phyloP scores from a whole-genome alignment of 2,329 filamentous ascomycete species.

The Ascochyta pisi region DNA sequence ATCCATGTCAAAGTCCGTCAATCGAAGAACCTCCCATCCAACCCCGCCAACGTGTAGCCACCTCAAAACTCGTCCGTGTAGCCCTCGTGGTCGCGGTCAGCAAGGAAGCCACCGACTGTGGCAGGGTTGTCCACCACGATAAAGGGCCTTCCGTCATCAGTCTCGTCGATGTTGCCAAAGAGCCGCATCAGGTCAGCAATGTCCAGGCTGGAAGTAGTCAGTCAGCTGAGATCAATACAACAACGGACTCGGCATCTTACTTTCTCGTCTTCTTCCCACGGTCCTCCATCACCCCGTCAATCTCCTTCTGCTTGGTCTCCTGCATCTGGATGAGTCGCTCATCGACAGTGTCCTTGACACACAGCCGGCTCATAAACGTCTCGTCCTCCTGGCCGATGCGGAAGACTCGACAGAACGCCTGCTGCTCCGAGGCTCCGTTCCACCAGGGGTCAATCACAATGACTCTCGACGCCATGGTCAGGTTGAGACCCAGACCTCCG shows the following conservation, averaged over 20 bases:
- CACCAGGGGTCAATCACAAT: slow-evolving; percentile 63
- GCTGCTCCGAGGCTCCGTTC: slow-evolving; percentile 68
- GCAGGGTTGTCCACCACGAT: slow-evolving; percentile 50
- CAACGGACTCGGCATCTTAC: slow-evolving; percentile 14
- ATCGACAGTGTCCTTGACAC: slow-evolving; percentile 65
- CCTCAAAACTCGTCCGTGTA: slow-evolving; percentile 38
- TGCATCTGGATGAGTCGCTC: slow-evolving; percentile 64
- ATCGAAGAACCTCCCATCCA: neutral
- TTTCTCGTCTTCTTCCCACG: slow-evolving; percentile 40
- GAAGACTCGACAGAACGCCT: slow-evolving; percentile 68
- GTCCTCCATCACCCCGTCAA: slow-evolving; percentile 54
- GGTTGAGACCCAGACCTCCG: slow-evolving; percentile 65
- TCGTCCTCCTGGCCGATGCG: slow-evolving; percentile 69
- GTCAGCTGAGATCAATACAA: slow-evolving; percentile 4
- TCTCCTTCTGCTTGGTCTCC: slow-evolving; percentile 57
- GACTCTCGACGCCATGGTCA: slow-evolving; percentile 62
- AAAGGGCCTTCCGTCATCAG: slow-evolving; percentile 50
- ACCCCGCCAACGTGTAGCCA: neutral
- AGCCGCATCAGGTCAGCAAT: slow-evolving; percentile 54
- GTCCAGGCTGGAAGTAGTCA: slow-evolving; percentile 28
- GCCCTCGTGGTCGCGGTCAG: slow-evolving; percentile 43
- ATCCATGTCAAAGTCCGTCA: neutral
- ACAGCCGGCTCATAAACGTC: slow-evolving; percentile 65
- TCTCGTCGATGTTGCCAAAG: slow-evolving; percentile 53
- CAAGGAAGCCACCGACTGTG: slow-evolving; percentile 36